Evolutionary conservation across 1,284 basidiomycete species (phyloP), one percentile per base, ranked within the genome.

Genomic region (Ustilago bromivora): DNA sequence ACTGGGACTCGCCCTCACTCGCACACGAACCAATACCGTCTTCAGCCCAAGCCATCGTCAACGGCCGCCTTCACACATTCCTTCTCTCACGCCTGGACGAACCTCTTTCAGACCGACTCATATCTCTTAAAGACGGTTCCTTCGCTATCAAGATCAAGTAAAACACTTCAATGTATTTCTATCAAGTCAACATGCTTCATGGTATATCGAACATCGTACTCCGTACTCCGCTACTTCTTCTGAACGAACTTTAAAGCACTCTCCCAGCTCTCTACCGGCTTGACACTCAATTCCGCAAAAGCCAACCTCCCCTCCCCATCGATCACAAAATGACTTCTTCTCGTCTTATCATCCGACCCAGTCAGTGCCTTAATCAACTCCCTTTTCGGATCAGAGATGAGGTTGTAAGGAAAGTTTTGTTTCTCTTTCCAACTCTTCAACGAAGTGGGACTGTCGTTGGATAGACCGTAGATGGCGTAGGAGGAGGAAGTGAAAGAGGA

Each of bases 321-420:
- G 4, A 84, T 57, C 15, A 84, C 83, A 69, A 84, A 84, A 62
- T 84, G 83, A 40, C 76, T 79, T 54, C 79, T 65, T 68, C 86
- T 93, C 53, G 92, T 92, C 3, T 91, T 92, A 6, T 82, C 76
- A 54, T 91, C 90, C 2, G 90, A 92, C 2, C 94, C 94, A 15
- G 95, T 95, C 41, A 98, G 89, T 9, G 91, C 90, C 57, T 89
- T 90, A 82, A 98, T 94, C 40, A 98, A 89, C 43, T 89, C 86
- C 47, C 92, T 90, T 83, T 94, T 91, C 23, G 93, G 94, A 86
- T 98, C 96, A 9, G 93, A 96, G 52, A 98, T 89, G 6, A 98
- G 88, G 5, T 91, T 89, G 86, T 95, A 98, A 13, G 91, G 93
- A 23, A 98, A 89, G 61, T 90, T 88, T 88, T 95, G 93, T 91